Evolutionary conservation across 352 stramenopile genomes (phyloP).

Genomic region (Globisporangium carolinianum): DNA sequence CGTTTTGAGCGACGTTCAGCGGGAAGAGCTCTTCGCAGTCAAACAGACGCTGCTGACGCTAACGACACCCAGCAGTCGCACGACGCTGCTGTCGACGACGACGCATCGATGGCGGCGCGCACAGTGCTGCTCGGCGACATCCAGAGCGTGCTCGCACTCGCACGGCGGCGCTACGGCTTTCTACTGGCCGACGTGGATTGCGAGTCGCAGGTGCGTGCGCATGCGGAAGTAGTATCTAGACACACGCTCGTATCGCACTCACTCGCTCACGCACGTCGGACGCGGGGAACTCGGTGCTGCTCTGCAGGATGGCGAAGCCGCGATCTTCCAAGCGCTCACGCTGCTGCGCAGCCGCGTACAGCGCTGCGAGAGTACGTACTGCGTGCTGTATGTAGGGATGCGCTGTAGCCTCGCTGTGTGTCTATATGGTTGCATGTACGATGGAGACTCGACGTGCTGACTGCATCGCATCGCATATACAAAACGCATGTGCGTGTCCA

Average conservation of each 20-base stretch:
- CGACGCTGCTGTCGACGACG: background rate
- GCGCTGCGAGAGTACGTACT: conserved; percentile 38
- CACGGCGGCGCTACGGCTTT: conserved; percentile 46
- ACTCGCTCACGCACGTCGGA: background rate
- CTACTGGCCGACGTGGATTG: conserved; percentile 18
- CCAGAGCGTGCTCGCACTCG: conserved; percentile 63
- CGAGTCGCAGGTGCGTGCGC: conserved; percentile 17
- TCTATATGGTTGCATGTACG: background rate
- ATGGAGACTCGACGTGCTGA: background rate
- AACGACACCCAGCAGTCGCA: background rate
- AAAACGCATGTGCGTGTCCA: conserved; percentile 7
- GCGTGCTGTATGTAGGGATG: conserved; percentile 9
- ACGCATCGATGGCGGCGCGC: conserved; percentile 14
- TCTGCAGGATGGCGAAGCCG: conserved; percentile 34
- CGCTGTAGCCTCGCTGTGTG: background rate
- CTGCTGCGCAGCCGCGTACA: conserved; percentile 53
- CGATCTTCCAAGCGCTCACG: conserved; percentile 59
- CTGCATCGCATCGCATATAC: background rate
- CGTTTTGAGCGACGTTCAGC: no score
- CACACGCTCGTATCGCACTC: no score
- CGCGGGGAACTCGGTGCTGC: background rate
- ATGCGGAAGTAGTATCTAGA: no score
- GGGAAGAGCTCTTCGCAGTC: no score
- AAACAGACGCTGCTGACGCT: no score
- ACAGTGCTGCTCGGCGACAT: conserved; percentile 66